Percentiles rank a stretch among this genome's conserved stretches.
Conservation (phyloP, 192 early-diverging fungal species). For the Helicostylum pulchrum region DNA sequence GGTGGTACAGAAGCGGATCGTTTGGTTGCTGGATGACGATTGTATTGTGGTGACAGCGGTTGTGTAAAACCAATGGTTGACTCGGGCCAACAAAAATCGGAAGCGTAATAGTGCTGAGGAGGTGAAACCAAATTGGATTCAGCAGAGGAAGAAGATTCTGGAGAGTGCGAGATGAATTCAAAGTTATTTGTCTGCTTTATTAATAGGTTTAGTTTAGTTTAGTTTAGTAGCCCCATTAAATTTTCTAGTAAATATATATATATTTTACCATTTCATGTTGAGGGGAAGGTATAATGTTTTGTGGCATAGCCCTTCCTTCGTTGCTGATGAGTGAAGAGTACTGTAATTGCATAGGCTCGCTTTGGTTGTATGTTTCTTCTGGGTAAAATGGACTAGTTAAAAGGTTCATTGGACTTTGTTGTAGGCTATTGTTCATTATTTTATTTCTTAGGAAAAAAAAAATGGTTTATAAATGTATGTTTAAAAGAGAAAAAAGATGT, state of each 20-base stretch:
- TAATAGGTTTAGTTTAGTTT: neutral
- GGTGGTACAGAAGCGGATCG: constrained; percentile 26
- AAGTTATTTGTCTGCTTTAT: neutral
- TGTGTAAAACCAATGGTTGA: neutral
- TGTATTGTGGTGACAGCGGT: no score
- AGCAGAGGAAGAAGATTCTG: constrained; percentile 15
- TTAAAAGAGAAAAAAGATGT: neutral
- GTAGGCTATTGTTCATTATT: constrained; percentile 1
- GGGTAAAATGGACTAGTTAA: constrained; percentile 12
- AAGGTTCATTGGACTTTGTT: constrained; percentile 4
- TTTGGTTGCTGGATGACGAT: neutral
- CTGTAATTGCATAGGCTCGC: neutral
- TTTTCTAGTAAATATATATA: no score
- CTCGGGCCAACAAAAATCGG: constrained; percentile 3
- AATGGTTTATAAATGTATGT: neutral
- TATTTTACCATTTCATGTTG: neutral
- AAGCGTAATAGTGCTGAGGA: constrained; percentile 7
- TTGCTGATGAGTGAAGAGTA: neutral
- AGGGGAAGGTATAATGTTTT: neutral
- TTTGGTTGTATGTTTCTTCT: neutral
- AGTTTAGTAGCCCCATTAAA: neutral
- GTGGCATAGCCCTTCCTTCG: neutral
- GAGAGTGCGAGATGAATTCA: constrained; percentile 10
- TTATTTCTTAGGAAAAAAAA: neutral
- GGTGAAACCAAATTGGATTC: constrained; percentile 19